Evolutionary conservation across 1,139 yeast genomes (phyloP).

Genomic region (Nakaseomyces sp.): DNA sequence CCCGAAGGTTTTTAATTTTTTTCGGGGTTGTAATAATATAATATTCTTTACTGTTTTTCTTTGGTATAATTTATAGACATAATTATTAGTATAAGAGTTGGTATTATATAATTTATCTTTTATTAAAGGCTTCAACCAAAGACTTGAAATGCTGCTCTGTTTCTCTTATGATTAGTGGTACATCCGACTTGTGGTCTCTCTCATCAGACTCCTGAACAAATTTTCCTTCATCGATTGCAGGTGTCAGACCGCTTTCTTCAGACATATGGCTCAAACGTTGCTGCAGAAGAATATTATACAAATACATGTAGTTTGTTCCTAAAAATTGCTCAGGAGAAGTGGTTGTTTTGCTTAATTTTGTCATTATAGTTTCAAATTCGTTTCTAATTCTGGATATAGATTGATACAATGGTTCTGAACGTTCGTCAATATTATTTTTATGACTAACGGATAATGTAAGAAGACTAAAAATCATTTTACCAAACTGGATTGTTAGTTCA

Average conservation of each 20-base stretch:
- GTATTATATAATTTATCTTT: slow-evolving; percentile 5
- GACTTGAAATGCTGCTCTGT: slow-evolving; percentile 25
- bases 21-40: not conserved
- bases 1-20: slow-evolving; percentile 62
- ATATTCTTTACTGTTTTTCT: not conserved
- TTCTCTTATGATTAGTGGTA: slow-evolving; percentile 24
- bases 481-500: slow-evolving; percentile 72
- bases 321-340: slow-evolving; percentile 61
- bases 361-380: slow-evolving; percentile 71
- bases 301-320: slow-evolving; percentile 54
- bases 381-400: slow-evolving; percentile 61
- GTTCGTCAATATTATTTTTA: slow-evolving; percentile 28
- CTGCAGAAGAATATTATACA: slow-evolving; percentile 26
- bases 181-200: slow-evolving; percentile 8
- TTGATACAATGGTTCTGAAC: slow-evolving; percentile 62
- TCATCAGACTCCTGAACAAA: slow-evolving; percentile 3
- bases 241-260: not conserved
- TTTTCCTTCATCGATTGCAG: slow-evolving; percentile 2
- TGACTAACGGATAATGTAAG: slow-evolving; percentile 44
- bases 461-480: slow-evolving; percentile 65
- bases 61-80: slow-evolving; percentile 2
- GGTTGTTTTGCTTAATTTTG: slow-evolving; percentile 51
- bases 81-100: not conserved
- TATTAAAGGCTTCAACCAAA: slow-evolving; percentile 26
- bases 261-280: slow-evolving; percentile 10